Percentiles rank a stretch among this genome's conserved stretches.
phyloP scores from a whole-genome alignment of 495 filamentous ascomycete genomes.

The Thozetella sp. region DNA sequence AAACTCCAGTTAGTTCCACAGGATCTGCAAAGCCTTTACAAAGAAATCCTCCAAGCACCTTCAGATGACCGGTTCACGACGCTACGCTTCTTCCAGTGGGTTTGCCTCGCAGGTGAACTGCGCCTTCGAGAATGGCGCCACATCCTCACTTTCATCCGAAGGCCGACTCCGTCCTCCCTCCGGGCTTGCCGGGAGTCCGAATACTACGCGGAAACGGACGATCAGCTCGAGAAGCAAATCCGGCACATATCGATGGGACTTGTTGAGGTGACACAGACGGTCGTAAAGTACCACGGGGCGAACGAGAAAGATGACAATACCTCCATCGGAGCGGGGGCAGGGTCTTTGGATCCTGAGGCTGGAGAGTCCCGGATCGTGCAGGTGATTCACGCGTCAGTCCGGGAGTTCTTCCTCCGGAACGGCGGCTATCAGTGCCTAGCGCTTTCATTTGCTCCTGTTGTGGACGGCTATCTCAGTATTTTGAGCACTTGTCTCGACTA shows the following conservation, averaged over 20 bases:
- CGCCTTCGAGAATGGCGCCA: constrained; percentile 11
- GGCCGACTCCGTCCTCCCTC: neutral
- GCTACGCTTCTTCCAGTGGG: constrained; percentile 13
- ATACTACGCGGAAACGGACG: constrained; percentile 3
- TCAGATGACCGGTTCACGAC: neutral
- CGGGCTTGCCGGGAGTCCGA: neutral
- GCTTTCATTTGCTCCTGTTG: neutral
- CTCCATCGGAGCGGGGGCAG: neutral
- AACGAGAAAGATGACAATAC: neutral
- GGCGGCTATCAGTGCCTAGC: neutral
- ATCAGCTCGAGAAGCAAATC: constrained; percentile 7
- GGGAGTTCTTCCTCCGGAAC: constrained; percentile 3
- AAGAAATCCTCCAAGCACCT: neutral
- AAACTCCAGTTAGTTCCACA: neutral
- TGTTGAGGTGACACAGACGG: neutral
- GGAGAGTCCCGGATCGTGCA: constrained; percentile 1
- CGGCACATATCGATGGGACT: neutral
- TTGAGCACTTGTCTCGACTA: constrained; percentile 4
- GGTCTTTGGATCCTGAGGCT: constrained; percentile 1
- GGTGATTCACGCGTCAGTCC: constrained; percentile 4
- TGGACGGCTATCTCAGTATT: neutral
- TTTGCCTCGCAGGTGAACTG: neutral
- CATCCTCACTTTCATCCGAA: constrained; percentile 7
- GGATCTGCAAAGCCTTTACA: neutral
- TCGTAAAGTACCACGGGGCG: neutral